Evolutionary conservation across 805 yeast genomes (phyloP).

Genomic region (Yarrowia keelungensis): DNA sequence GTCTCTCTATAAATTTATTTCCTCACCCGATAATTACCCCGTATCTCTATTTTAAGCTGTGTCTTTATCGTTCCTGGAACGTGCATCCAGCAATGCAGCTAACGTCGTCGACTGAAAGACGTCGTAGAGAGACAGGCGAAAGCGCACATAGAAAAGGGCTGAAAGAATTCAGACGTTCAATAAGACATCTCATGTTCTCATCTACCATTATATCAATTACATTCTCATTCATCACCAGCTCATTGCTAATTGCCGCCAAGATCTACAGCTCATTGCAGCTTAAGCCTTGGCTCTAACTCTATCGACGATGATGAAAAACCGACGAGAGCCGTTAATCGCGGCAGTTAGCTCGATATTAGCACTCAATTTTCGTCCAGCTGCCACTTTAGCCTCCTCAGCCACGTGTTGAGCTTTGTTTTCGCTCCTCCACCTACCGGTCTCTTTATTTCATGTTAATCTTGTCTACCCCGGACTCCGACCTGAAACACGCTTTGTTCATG

Average conservation of each 20-base stretch:
- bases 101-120: neutral
- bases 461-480: slow-evolving; percentile 19
- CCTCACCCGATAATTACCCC: neutral
- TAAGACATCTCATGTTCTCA: too few relatives aligned
- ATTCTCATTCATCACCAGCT: too few relatives aligned
- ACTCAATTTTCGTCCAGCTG: neutral
- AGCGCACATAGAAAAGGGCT: too few relatives aligned
- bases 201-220: too few relatives aligned
- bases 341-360: too few relatives aligned
- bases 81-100: slow-evolving; percentile 1
- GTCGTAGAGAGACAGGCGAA: too few relatives aligned
- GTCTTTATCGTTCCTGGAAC: slow-evolving; percentile 6
- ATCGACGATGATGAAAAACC: neutral
- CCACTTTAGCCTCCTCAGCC: neutral
- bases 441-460: neutral
- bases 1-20: too few relatives aligned
- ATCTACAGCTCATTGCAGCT: slow-evolving; percentile 11
- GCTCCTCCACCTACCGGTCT: neutral
- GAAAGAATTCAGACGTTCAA: too few relatives aligned
- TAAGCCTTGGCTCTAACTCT: slow-evolving; percentile 19
- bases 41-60: neutral
- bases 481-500: slow-evolving; percentile 9
- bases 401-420: neutral
- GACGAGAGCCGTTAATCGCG: neutral
- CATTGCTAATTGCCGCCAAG: neutral